Evolutionary conservation across 352 stramenopile species (phyloP).

Genomic region (Elongisporangium anandrum): DNA sequence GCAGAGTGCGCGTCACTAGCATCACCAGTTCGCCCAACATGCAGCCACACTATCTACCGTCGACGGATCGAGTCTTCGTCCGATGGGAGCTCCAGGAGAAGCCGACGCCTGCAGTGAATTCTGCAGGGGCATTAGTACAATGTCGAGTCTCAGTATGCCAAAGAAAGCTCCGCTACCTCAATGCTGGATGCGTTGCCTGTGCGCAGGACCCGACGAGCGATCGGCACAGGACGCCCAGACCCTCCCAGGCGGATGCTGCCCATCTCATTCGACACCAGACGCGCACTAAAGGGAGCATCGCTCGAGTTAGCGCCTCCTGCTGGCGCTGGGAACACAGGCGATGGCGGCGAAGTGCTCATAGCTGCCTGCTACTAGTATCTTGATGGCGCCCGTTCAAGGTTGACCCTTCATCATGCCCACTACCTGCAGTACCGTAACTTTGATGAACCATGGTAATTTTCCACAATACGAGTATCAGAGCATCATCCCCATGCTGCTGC

Average conservation of each 20-base stretch:
- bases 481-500: no score
- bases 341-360: conserved; percentile 2
- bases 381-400: background rate
- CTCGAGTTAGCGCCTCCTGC: background rate
- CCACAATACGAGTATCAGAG: no score
- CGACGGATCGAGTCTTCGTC: background rate
- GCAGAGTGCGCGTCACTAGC: background rate
- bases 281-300: conserved; percentile 17
- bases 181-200: background rate
- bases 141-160: background rate
- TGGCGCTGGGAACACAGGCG: background rate
- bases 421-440: no score
- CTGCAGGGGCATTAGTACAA: background rate
- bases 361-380: conserved; percentile 12
- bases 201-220: conserved; percentile 9
- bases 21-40: background rate
- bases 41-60: background rate
- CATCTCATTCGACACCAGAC: conserved; percentile 35
- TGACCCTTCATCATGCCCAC: no score
- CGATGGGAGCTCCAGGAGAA: background rate
- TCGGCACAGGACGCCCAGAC: conserved; percentile 35
- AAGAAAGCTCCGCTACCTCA: background rate
- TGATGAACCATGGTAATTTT: no score
- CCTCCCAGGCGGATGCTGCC: conserved; percentile 44
- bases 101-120: no score